Conservation (phyloP, 352 stramenopile species). For the Achlya hypogyna region DNA sequence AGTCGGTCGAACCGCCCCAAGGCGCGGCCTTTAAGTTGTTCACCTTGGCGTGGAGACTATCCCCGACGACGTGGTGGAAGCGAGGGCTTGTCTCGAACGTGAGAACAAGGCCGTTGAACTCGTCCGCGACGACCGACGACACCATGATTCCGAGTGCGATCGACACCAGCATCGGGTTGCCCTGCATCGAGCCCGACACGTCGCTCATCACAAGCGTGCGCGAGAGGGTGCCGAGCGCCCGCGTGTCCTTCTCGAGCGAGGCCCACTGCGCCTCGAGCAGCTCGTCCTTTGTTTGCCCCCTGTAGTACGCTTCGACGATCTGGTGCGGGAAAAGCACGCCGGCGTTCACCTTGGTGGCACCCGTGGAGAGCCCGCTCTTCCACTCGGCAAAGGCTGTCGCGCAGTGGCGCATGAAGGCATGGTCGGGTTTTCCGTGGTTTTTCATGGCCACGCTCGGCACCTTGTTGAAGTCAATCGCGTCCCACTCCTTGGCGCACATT, state of each 20-base stretch:
- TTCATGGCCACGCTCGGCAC: slow-evolving; percentile 42
- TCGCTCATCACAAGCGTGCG: slow-evolving; percentile 44
- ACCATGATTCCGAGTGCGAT: slow-evolving; percentile 36
- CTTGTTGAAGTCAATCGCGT: slow-evolving; percentile 32
- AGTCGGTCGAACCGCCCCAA: slow-evolving; percentile 50
- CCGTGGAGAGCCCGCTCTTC: slow-evolving; percentile 27
- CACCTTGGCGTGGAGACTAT: slow-evolving; percentile 29
- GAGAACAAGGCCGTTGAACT: slow-evolving; percentile 45
- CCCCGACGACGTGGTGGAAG: slow-evolving; percentile 35
- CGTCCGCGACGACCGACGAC: slow-evolving; percentile 32
- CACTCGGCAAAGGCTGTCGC: slow-evolving; percentile 29
- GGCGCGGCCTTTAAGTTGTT: slow-evolving; percentile 22
- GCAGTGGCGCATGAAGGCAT: slow-evolving; percentile 34
- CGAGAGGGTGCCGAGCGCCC: slow-evolving; percentile 21
- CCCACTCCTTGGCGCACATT: slow-evolving; percentile 46
- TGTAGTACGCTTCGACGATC: slow-evolving; percentile 33
- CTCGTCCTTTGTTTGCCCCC: not conserved
- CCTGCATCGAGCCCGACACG: slow-evolving; percentile 37
- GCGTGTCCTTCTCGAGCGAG: slow-evolving; percentile 27
- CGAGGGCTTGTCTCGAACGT: slow-evolving; percentile 33
- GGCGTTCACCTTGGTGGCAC: slow-evolving; percentile 37
- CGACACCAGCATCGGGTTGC: slow-evolving; percentile 34
- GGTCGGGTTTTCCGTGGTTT: slow-evolving; percentile 33
- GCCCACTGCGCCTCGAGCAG: slow-evolving; percentile 43
- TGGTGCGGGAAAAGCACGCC: slow-evolving; percentile 38